Conservation (phyloP, 108 stramenopile species). For the Cylindrotheca closterium region DNA sequence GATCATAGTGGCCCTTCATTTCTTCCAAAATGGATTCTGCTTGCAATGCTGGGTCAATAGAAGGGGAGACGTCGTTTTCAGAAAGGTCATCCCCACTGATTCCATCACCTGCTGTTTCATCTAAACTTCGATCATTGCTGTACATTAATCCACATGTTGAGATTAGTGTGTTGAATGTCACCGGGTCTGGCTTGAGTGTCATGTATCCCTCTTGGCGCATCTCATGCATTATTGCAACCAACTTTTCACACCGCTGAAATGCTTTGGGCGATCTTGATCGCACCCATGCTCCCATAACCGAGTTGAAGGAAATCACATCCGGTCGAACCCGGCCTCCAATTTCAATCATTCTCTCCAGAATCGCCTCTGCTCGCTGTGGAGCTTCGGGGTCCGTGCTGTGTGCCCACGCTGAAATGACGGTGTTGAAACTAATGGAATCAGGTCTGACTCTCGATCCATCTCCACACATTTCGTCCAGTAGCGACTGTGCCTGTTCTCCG, state of each 20-base stretch:
- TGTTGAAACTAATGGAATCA: slow-evolving; percentile 37
- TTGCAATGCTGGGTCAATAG: slow-evolving; percentile 35
- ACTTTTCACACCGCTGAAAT: slow-evolving; percentile 32
- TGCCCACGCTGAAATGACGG: slow-evolving; percentile 34
- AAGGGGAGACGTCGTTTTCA: no score
- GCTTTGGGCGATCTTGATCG: slow-evolving; percentile 43
- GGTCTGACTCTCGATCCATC: slow-evolving; percentile 41
- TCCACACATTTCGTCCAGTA: slow-evolving; percentile 33
- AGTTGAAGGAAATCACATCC: slow-evolving; percentile 65
- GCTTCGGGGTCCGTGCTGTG: slow-evolving; percentile 20
- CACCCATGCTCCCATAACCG: slow-evolving; percentile 65
- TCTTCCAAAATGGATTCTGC: slow-evolving; percentile 48
- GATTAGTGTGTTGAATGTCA: slow-evolving; percentile 38
- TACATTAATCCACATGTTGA: slow-evolving; percentile 18
- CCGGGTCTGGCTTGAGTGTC: slow-evolving; percentile 38
- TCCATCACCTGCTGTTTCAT: neutral
- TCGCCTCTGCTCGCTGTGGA: slow-evolving; percentile 48
- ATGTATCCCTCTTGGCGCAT: slow-evolving; percentile 5
- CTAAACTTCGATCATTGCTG: slow-evolving; percentile 3
- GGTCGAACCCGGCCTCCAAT: slow-evolving; percentile 36
- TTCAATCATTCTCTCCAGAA: slow-evolving; percentile 41
- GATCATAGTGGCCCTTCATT: slow-evolving; percentile 47
- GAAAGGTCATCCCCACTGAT: no score
- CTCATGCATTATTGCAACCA: slow-evolving; percentile 38
- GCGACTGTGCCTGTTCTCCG: slow-evolving; percentile 15